These are phyloP conservation scores for Tricholoma sp. DNA, from an alignment of 768 basidiomycete species.

Conservation along the genomic window DNA sequence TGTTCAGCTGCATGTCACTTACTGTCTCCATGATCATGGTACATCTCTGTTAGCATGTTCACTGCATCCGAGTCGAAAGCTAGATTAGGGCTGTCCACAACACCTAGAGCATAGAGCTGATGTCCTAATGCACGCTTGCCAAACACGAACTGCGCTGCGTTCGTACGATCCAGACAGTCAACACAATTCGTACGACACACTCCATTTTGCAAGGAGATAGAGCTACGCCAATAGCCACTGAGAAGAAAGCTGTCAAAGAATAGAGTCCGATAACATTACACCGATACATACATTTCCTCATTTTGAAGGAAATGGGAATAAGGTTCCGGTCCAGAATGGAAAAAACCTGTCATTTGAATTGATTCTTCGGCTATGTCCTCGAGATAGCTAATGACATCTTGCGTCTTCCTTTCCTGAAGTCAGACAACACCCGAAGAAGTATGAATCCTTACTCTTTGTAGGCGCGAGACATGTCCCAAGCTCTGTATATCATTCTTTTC, in stretches of 20 bases:
- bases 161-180: conserved; percentile 94
- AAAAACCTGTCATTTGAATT: conserved; percentile 88
- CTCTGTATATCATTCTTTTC: conserved; percentile 85
- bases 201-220: conserved; percentile 84
- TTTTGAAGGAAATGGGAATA: conserved; percentile 62
- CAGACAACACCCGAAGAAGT: not conserved
- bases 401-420: conserved; percentile 62
- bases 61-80: conserved; percentile 92
- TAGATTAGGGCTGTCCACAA: conserved; percentile 80
- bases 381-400: conserved; percentile 92
- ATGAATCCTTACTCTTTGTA: conserved; percentile 72
- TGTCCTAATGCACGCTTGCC: conserved; percentile 93
- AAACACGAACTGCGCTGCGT: conserved; percentile 95
- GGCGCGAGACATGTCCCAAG: conserved; percentile 96
- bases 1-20: conserved; percentile 21
- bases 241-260: not conserved
- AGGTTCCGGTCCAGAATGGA: conserved; percentile 90
- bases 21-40: conserved; percentile 97
- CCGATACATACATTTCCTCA: conserved; percentile 32
- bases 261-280: conserved; percentile 4
- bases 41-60: conserved; percentile 98
- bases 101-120: conserved; percentile 90
- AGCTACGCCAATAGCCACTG: conserved; percentile 50
- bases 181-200: conserved; percentile 95
- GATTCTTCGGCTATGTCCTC: conserved; percentile 95